Base-by-base conservation (phyloP, 129 eudicot genomes). In the Oenanthe sinensis region DNA sequence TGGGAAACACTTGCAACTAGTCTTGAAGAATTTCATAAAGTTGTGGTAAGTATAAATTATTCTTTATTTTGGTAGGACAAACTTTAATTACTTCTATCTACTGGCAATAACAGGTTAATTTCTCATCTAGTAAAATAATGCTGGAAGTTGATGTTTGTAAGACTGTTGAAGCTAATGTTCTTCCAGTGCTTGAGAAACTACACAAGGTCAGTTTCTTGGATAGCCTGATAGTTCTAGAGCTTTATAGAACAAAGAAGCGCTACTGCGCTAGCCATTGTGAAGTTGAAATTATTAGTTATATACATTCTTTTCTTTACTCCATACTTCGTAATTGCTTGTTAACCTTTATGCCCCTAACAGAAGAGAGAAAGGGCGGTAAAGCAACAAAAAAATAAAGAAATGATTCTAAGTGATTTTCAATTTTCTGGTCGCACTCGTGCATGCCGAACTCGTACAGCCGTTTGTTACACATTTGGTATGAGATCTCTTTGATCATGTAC, bases 1-100 rank as follows among this genome's bases (percentile, higher is more conserved):
- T 92, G 96, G 97, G 96, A 95, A 83, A 88, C 96, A 81, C 92
- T 95, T 77, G 97, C 98, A 54, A 92, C 97, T 24, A 83, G 89
- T 82, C 87, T 88, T 76, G 95, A 90, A 36, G 98, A 90, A 80
- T 92, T 95, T 81, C 87, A 73, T 47, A 85, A 84, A 80, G 81
- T 92, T 81, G 84, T 79, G 94, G 98, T 95, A 83, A 81, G 96
- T 37, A 30, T n/a, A 30, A 65, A 45, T 46, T 79, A 73, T 78
- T 71, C 50, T 77, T 46, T 54, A 65, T 69, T 17, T 33, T 78
- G 78, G 22, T 75, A 67, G 37, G 22, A 65, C 8, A 54, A 26
- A 48, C 70, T 39, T 36, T 22, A 54, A 39, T 82, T 24, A 63
- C 55, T 26, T 71, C 44, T 33, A 67, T 40, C 30, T 69, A 33